These are phyloP conservation scores for Astrothelium subdiscretum DNA, from an alignment of 495 filamentous ascomycete species.

Conservation along the genomic window DNA sequence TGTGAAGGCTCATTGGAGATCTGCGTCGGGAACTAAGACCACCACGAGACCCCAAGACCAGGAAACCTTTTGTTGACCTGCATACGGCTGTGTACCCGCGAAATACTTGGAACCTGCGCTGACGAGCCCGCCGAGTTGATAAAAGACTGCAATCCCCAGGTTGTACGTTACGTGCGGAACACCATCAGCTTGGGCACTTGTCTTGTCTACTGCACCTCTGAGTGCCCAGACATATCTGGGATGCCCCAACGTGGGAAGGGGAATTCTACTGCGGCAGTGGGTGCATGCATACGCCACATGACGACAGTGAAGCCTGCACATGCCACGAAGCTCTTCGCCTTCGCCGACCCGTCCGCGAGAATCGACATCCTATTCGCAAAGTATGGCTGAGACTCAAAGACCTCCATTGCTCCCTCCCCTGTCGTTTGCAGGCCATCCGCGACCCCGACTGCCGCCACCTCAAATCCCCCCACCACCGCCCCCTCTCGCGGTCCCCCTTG, in stretches of 20 bases:
- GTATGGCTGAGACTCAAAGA: slow-evolving; percentile 27
- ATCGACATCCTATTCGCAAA: slow-evolving; percentile 3
- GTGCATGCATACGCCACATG: not conserved
- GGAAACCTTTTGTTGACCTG: not conserved
- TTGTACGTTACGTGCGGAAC: not conserved
- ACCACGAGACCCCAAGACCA: not conserved
- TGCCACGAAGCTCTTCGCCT: slow-evolving; percentile 26
- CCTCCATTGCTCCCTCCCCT: slow-evolving; percentile 20
- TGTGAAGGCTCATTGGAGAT: not conserved
- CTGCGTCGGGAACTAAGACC: not conserved
- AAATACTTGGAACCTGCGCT: not conserved
- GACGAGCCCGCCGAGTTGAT: not conserved
- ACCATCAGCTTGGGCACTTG: not conserved
- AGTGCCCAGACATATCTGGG: not conserved
- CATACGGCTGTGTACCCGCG: not conserved
- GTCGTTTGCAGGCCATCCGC: slow-evolving; percentile 14
- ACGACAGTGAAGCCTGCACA: slow-evolving; percentile 23
- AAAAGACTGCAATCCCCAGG: not conserved
- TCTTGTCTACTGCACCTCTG: not conserved
- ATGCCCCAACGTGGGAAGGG: not conserved
- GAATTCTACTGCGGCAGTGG: not conserved
- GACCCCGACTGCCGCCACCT: slow-evolving; percentile 20
- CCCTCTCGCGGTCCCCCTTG: slow-evolving; percentile 9
- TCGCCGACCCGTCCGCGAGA: slow-evolving; percentile 22
- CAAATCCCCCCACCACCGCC: slow-evolving; percentile 19